Conservation (phyloP, 176 grass and related monocot genomes). For the Rhynchospora pubera region DNA sequence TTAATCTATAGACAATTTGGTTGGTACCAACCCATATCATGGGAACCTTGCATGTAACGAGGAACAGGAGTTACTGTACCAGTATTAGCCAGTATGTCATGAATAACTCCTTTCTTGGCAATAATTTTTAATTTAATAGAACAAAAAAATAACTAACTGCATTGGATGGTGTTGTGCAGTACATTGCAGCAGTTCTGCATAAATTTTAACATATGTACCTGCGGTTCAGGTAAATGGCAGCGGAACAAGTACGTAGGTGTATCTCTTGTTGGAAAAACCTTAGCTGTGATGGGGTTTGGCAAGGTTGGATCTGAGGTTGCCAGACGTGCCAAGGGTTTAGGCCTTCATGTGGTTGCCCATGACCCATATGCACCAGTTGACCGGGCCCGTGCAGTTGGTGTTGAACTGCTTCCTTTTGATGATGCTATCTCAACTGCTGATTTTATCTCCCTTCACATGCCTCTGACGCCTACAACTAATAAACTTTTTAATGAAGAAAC, state of each 20-base stretch:
- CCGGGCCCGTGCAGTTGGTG: conserved; percentile 67
- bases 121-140: not conserved
- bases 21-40: not conserved
- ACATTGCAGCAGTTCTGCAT: not conserved
- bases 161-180: not conserved
- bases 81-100: not conserved
- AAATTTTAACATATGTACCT: not conserved
- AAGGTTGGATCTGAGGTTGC: conserved; percentile 96
- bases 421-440: conserved; percentile 69
- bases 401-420: conserved; percentile 80
- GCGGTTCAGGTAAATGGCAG: conserved; percentile 69
- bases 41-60: not conserved
- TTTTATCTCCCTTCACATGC: conserved; percentile 93
- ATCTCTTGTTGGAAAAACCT: conserved; percentile 72
- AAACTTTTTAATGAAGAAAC: conserved; percentile 81
- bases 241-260: conserved; percentile 74
- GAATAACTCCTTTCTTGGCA: not conserved
- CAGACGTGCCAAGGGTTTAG: conserved; percentile 66
- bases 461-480: conserved; percentile 57
- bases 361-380: conserved; percentile 81
- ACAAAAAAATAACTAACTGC: not conserved
- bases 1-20: not conserved
- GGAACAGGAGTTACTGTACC: not conserved
- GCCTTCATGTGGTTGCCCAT: conserved; percentile 68
- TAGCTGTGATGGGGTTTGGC: conserved; percentile 85